Base-by-base conservation (phyloP, 2,329 filamentous ascomycete genomes). In the Mycosphaerelloides madeirae region DNA sequence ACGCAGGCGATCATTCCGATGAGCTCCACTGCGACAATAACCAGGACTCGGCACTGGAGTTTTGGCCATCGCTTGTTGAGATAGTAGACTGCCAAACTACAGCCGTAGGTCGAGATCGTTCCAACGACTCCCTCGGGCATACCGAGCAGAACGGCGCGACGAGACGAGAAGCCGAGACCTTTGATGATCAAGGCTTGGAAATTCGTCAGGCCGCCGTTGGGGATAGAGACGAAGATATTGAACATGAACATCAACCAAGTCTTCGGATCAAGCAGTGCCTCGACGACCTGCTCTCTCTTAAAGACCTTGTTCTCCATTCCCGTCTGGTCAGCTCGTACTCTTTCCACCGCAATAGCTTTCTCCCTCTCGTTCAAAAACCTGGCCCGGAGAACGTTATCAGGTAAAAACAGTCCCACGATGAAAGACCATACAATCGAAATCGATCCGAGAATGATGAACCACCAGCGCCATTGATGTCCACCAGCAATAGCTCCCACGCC, bases 231-330 rank as follows among this genome's bases (percentile, higher is more conserved):
- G 6, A 46, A 45, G 15, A 54, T 28, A 15, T 39, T 38, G 36
- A 50, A 52, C 14, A 52, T n/a, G 15, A 43, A 36, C 18, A 53
- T 40, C 12, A 50, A 20, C 75, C 77, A 83, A 0, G 77, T 79
- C 59, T 83, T 81, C n/a, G 69, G 55, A 48, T 83, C 80, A 1
- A 70, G 49, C 11, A 75, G 58, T 0, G 78, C 68, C 54, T 84
- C 81, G 34, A 66, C 61, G 2, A 80, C 68, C 48, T 76, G 72
- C 3, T 70, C 63, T 70, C 71, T 73, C 52, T 75, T 74, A 18
- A 42, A 48, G 11, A 16, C 32, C 36, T 46, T 51, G 15, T 50
- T 41, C 36, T 48, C 43, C 34, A 54, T 47, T n/a, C 53, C 53
- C 16, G 39, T 41, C 20, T 53, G 37, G 40, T 53, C 41, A 3